Base-by-base conservation (phyloP, 208 protist species). In the Strigomonas culicis region DNA sequence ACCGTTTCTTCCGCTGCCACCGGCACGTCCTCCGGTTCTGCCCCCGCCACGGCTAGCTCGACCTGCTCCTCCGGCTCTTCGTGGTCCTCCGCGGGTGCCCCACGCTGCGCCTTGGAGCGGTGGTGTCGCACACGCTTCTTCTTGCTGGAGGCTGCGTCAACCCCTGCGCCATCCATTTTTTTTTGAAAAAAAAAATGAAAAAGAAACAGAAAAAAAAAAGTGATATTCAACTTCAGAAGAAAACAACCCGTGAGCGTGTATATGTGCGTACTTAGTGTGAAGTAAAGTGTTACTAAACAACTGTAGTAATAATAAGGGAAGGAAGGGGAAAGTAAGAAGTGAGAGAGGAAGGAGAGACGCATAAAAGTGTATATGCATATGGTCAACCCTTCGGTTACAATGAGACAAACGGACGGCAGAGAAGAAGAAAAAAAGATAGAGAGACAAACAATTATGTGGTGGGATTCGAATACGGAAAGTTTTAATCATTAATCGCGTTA, bases 41-140 rank as follows among this genome's bases (percentile, higher is more conserved):
- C n/a, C n/a, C n/a, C n/a, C 7, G 34, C 34, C 4, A 10, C 7
- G 34, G 4, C 34, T 39, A 39, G 7, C 8, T 51, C 34, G 32
- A 63, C 24, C 36, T 49, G 52, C 50, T 59, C 63, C 31, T 74
- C 57, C 51, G 46, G 44, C 50, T 85, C 46, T 46, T 66, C 56
- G 0, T 68, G 34, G 36, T 53, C 44, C 1, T 55, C 32, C 15
- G 46, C 27, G 10, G 8, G 63, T 0, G 50, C 36, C 46, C 69
- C 79, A 6, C 64, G 58, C 7, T 65, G 17, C 13, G 27, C 30
- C 51, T 28, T 51, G 22, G 51, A 68, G 32, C 63, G 63, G 63
- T 68, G 63, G 49, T 68, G 63, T 27, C 63, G 63, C 32, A 58
- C 30, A 46, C 63, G 63, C 43, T 68, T 68, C n/a, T 31, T n/a